Conservation (phyloP, 768 basidiomycete genomes). For the Agaricus sinodeliciosus region DNA sequence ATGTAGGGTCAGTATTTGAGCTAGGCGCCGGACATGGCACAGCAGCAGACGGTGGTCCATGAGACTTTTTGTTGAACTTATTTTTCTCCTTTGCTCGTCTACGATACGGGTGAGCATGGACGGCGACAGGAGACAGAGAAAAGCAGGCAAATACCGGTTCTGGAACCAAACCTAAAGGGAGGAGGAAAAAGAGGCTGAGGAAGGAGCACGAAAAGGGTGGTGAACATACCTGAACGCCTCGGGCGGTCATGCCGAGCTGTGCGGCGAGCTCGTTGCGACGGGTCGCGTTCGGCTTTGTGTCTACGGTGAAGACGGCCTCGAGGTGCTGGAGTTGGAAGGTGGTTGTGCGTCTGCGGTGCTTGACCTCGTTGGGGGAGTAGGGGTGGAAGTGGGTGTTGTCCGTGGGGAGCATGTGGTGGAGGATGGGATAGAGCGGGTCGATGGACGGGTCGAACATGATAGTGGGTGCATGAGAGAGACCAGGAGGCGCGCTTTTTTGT, state of each 20-base stretch:
- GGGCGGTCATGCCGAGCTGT: conserved; percentile 85
- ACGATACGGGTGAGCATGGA: conserved; percentile 12
- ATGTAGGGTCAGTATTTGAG: conserved; percentile 15
- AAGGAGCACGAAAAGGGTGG: conserved; percentile 4
- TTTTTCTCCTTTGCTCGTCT: conserved; percentile 84
- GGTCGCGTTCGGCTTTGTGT: conserved; percentile 86
- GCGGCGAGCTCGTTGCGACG: conserved; percentile 74
- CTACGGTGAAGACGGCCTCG: conserved; percentile 78
- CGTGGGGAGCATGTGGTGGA: conserved; percentile 39
- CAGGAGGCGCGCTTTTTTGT: conserved; percentile 22
- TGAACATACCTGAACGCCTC: conserved; percentile 82
- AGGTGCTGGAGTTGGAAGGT: conserved; percentile 83
- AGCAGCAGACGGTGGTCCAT: conserved; percentile 13
- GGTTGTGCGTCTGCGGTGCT: conserved; percentile 89
- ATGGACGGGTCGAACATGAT: too few relatives aligned
- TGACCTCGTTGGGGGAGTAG: conserved; percentile 90
- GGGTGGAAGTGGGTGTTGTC: conserved; percentile 75
- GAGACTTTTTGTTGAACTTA: conserved; percentile 42
- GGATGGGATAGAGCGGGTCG: conserved; percentile 34
- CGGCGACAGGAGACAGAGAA: conserved; percentile 5
- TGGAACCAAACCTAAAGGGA: conserved; percentile 80
- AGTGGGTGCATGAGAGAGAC: conserved; percentile 15
- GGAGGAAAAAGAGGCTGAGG: conserved; percentile 11
- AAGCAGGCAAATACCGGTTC: conserved; percentile 48
- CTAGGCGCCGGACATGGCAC: conserved; percentile 14